Percentiles rank a stretch among this genome's conserved stretches.
These are phyloP conservation scores for Chaetomium olivaceum DNA, from an alignment of 2,329 filamentous ascomycete genomes.

Conservation along the genomic window DNA sequence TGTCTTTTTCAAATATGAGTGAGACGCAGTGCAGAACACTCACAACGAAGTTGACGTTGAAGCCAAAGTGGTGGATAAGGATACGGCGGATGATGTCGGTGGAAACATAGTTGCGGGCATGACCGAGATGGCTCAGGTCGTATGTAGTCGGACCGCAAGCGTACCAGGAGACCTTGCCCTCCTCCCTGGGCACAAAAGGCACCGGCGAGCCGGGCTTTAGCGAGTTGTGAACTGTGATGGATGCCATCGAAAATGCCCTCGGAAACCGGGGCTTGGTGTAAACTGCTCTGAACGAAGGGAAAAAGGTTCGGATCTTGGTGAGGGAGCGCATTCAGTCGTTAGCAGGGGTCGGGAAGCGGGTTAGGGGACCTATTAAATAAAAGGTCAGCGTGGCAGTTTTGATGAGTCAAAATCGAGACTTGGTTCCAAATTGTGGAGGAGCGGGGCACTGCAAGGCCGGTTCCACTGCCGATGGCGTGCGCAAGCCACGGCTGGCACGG, in stretches of 20 bases:
- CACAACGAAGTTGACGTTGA: slow-evolving; percentile 74
- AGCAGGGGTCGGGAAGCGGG: slow-evolving; percentile 13
- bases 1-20: slow-evolving; percentile 1
- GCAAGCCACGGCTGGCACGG: slow-evolving; percentile 4
- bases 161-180: slow-evolving; percentile 78
- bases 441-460: slow-evolving; percentile 16
- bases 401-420: slow-evolving; percentile 31
- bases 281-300: slow-evolving; percentile 26
- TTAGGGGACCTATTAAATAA: slow-evolving; percentile 20
- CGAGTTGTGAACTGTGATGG: slow-evolving; percentile 77
- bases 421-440: slow-evolving; percentile 19
- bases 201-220: slow-evolving; percentile 71
- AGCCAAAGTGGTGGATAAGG: slow-evolving; percentile 78
- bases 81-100: slow-evolving; percentile 87
- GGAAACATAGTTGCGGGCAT: slow-evolving; percentile 84
- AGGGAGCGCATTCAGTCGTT: slow-evolving; percentile 31
- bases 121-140: slow-evolving; percentile 78
- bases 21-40: slow-evolving; percentile 6
- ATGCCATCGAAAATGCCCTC: slow-evolving; percentile 42
- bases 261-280: slow-evolving; percentile 16
- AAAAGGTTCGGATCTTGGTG: slow-evolving; percentile 17
- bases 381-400: slow-evolving; percentile 31
- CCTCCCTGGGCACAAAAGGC: slow-evolving; percentile 71
- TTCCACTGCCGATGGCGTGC: slow-evolving; percentile 13
- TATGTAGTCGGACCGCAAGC: slow-evolving; percentile 86